Conservation (phyloP, 352 stramenopile species). For the Phytophthora fragariae region DNA sequence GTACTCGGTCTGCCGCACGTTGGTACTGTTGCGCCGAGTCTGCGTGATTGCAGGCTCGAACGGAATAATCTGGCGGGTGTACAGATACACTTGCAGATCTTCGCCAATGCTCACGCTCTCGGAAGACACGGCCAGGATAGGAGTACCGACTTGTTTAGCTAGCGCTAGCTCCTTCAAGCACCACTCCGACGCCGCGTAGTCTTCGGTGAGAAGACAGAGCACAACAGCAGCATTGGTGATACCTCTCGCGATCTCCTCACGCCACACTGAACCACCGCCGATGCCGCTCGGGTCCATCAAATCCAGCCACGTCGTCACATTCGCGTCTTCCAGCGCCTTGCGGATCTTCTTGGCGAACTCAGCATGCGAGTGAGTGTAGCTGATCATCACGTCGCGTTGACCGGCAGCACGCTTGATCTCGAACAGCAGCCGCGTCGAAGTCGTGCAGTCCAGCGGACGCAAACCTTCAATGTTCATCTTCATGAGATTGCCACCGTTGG, state of each 20-base stretch:
- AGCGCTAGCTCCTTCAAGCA: constrained; percentile 86
- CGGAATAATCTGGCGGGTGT: constrained; percentile 82
- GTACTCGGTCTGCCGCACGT: constrained; percentile 80
- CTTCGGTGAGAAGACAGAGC: constrained; percentile 80
- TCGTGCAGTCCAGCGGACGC: constrained; percentile 81
- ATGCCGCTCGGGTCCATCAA: constrained; percentile 89
- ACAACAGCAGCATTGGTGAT: constrained; percentile 83
- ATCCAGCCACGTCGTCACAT: constrained; percentile 89
- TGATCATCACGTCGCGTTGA: constrained; percentile 88
- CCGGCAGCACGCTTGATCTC: constrained; percentile 84
- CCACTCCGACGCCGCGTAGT: constrained; percentile 84
- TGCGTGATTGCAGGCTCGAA: constrained; percentile 76
- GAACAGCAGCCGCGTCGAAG: constrained; percentile 79
- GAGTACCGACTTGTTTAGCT: constrained; percentile 82
- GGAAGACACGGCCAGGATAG: constrained; percentile 77
- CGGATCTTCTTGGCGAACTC: constrained; percentile 87
- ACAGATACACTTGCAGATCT: constrained; percentile 85
- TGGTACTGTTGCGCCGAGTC: constrained; percentile 57
- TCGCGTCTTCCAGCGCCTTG: constrained; percentile 69
- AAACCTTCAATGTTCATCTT: constrained; percentile 75
- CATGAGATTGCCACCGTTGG: constrained; percentile 77
- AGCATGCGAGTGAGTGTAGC: constrained; percentile 85
- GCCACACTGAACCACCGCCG: constrained; percentile 81
- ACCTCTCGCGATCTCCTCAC: constrained; percentile 80
- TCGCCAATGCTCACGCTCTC: constrained; percentile 74